Evolutionary conservation across 1,139 yeast species (phyloP).

Genomic region (Kurtzmaniella quercitrusa): DNA sequence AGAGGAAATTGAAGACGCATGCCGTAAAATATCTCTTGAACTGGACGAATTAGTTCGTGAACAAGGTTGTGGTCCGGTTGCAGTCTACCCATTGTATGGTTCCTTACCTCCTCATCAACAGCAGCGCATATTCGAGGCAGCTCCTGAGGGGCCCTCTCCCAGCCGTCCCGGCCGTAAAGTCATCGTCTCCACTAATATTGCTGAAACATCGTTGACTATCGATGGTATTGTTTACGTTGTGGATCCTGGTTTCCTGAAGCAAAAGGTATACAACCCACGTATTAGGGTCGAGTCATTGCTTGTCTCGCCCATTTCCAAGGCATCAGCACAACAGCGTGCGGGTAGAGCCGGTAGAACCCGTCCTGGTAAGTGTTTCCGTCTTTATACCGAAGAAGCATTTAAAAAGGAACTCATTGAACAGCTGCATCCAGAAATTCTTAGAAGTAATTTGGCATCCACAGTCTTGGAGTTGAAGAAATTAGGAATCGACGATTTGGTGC

Average conservation of each 20-base stretch:
- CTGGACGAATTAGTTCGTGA: constrained; percentile 86
- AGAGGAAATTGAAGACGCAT: constrained; percentile 97
- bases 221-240: constrained; percentile 87
- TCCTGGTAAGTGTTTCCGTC: constrained; percentile 94
- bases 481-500: constrained; percentile 94
- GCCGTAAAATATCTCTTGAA: constrained; percentile 81
- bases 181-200: constrained; percentile 92
- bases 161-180: constrained; percentile 93
- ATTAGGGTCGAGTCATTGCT: constrained; percentile 90
- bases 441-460: constrained; percentile 87
- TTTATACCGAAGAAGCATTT: constrained; percentile 96
- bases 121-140: constrained; percentile 88
- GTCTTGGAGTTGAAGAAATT: constrained; percentile 89
- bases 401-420: constrained; percentile 91
- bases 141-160: constrained; percentile 60
- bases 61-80: constrained; percentile 82
- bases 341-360: constrained; percentile 98
- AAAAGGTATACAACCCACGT: constrained; percentile 73
- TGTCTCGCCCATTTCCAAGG: constrained; percentile 84
- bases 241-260: constrained; percentile 92
- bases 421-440: constrained; percentile 89
- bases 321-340: constrained; percentile 93
- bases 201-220: constrained; percentile 94
- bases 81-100: constrained; percentile 91
- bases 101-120: constrained; percentile 95